Percentiles rank a stretch among this genome's conserved stretches.
These are phyloP conservation scores for Botrytis sinoallii DNA, from an alignment of 2,329 filamentous ascomycete species.

Conservation along the genomic window DNA sequence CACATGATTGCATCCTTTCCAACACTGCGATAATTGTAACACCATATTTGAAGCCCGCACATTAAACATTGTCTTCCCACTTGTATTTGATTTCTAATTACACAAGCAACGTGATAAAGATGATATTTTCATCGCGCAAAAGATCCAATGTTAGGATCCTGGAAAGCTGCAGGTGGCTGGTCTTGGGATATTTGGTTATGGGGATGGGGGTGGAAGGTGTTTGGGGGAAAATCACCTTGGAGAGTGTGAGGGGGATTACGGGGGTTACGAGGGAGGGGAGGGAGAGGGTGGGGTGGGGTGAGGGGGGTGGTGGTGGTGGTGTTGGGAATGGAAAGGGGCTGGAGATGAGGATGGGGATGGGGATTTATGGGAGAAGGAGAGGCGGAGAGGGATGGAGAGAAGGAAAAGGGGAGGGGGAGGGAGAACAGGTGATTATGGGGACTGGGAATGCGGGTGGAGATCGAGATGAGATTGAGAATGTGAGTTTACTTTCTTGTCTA, in stretches of 20 bases:
- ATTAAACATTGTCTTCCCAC: background rate
- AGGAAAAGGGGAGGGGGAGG: background rate
- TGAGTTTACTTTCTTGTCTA: background rate
- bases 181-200: background rate
- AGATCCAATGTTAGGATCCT: background rate
- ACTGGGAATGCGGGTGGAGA: slow-evolving; percentile 1
- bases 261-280: background rate
- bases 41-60: background rate
- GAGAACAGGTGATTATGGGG: slow-evolving; percentile 7
- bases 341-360: background rate
- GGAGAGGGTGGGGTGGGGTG: background rate
- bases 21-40: background rate
- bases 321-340: background rate
- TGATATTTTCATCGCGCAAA: background rate
- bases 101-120: background rate
- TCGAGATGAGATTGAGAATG: slow-evolving; percentile 11
- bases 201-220: background rate
- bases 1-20: background rate
- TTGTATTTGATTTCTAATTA: background rate
- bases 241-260: slow-evolving; percentile 4
- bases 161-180: background rate
- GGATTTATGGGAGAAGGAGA: background rate
- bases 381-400: background rate
- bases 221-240: background rate
- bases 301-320: background rate